Percentiles rank a stretch among this genome's conserved stretches.
These are phyloP conservation scores for Botryotinia calthae DNA, from an alignment of 2,329 filamentous ascomycete species.

Conservation along the genomic window DNA sequence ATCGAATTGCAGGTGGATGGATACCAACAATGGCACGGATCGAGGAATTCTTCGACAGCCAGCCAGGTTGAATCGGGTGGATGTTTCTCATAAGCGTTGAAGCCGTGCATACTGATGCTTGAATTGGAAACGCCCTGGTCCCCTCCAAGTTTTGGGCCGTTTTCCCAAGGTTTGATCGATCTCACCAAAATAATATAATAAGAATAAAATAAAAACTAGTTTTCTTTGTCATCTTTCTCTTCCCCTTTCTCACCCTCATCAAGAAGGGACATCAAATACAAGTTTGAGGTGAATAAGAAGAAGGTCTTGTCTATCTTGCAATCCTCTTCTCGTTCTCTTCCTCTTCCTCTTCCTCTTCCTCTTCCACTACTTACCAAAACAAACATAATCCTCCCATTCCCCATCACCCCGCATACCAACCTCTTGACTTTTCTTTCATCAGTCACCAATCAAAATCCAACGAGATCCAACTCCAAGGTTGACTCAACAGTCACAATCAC, in stretches of 20 bases:
- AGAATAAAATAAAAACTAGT: not conserved
- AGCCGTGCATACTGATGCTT: not conserved
- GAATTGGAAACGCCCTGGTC: not conserved
- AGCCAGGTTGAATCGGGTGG: not conserved
- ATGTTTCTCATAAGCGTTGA: not conserved
- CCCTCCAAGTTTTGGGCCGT: not conserved
- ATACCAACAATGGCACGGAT: not conserved
- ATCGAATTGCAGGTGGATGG: not conserved
- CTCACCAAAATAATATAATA: not conserved
- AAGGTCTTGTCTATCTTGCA: not conserved
- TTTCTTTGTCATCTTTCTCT: not conserved
- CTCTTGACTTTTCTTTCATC: slow-evolving; percentile 11
- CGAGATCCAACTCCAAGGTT: not conserved
- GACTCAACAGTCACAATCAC: not conserved
- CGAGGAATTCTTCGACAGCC: not conserved
- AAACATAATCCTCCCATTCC: not conserved
- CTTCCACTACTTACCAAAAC: not conserved
- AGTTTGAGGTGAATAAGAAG: not conserved
- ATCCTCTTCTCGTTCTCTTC: not conserved
- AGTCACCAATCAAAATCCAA: not conserved
- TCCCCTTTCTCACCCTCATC: not conserved
- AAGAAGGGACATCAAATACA: not conserved
- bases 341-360: not conserved
- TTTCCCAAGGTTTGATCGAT: not conserved
- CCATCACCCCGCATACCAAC: slow-evolving; percentile 5